These are phyloP conservation scores for Colletotrichum sp. DNA, from an alignment of 2,329 filamentous ascomycete genomes.

Conservation along the genomic window DNA sequence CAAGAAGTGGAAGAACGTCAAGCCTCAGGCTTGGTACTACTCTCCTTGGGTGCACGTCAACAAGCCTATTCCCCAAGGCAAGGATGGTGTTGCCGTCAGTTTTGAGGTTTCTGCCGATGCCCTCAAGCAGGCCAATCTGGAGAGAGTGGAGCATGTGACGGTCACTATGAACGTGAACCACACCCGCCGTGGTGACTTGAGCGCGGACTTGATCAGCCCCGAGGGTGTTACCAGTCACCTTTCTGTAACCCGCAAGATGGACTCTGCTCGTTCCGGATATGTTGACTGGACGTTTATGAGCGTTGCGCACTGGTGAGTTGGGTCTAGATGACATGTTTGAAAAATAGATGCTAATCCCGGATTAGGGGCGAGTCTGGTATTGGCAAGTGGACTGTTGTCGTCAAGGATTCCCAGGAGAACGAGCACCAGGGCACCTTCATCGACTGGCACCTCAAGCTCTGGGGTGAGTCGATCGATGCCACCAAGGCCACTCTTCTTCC, in stretches of 20 bases:
- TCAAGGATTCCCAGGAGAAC: conserved; percentile 85
- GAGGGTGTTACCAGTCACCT: conserved; percentile 83
- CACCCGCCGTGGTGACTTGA: conserved; percentile 85
- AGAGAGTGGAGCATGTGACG: conserved; percentile 90
- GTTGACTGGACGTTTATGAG: conserved; percentile 99
- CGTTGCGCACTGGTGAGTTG: conserved; percentile 85
- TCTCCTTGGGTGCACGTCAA: conserved; percentile 95
- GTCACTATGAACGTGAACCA: conserved; percentile 97
- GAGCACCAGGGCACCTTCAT: conserved; percentile 77
- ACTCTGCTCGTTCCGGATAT: conserved; percentile 74
- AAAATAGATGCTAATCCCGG: not conserved
- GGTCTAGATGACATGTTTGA: not conserved
- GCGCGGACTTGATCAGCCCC: conserved; percentile 89
- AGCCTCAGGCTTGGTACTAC: conserved; percentile 94
- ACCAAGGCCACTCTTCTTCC: conserved; percentile 76
- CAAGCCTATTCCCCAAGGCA: conserved; percentile 83
- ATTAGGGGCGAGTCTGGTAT: conserved; percentile 83
- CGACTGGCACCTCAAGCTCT: conserved; percentile 94
- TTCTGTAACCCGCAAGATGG: conserved; percentile 74
- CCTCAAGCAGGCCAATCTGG: conserved; percentile 82
- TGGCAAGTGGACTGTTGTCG: conserved; percentile 88
- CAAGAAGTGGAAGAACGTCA: conserved; percentile 85
- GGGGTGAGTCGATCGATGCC: conserved; percentile 86
- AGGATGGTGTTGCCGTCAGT: conserved; percentile 77
- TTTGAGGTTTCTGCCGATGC: conserved; percentile 85